Evolutionary conservation across 495 filamentous ascomycete genomes (phyloP), one percentile per base, ranked within the genome.

Genomic region (Penicillium cinerascens): DNA sequence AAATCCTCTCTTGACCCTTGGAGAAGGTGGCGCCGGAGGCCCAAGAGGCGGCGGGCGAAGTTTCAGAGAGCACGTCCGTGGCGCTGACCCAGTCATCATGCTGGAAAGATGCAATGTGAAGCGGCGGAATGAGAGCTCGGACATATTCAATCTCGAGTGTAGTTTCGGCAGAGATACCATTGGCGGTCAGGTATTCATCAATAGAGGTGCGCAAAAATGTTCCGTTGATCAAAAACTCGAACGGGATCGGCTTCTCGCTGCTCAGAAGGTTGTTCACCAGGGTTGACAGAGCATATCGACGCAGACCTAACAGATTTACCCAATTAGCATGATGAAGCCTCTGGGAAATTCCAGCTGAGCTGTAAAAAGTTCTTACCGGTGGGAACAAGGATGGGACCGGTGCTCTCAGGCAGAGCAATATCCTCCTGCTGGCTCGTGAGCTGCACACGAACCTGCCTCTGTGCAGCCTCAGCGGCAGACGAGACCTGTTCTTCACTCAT

Each of bases 71-170:
- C 4, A 95, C 83, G 61, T 96, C 89, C n/a, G 96, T 87, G n/a
- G 82, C 78, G 66, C 86, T 87, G 27, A 98, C 87, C 93, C 93
- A 98, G 62, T 97, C 92, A 61, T 97, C 91, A 65, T 97, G 91
- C 72, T 96, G 83, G 69, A 95, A 97, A 48, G 87, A 89, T 6
- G 91, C 83, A 38, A 92, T 82, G 66, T 90, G 88, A 11, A 86
- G 73, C 18, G 93, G 95, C 0, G 93, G 93, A 65, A 96, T 85
- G 46, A 95, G 73, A 47, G 90, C 91, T 52, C 90, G 85, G 7
- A 96, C 89, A 74, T 97, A 98, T 76, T 97, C 91, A 40, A 98
- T 80, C 27, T 86, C 87, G 25, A 98, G 71, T 3, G 85, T 89
- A 8, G 85, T 86, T 73, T 98, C 93, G 25, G 90, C 78, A 37